phyloP scores from a whole-genome alignment of 306 rosid genomes.

The Ziziphus jujuba region DNA sequence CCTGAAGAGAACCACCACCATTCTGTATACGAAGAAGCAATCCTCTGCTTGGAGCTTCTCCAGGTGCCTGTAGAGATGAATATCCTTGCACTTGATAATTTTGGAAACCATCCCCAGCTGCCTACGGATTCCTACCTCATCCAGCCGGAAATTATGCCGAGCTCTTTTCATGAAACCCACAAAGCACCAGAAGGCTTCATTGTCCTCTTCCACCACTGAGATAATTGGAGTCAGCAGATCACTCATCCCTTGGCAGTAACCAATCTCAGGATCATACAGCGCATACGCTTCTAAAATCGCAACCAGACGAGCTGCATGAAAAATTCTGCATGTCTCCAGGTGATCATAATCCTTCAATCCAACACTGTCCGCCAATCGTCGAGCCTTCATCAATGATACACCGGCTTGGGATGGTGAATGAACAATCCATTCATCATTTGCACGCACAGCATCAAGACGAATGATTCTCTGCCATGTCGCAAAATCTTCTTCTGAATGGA shows the following conservation, averaged over 20 bases:
- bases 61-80: conserved; percentile 28
- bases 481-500: conserved; percentile 25
- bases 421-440: conserved; percentile 31
- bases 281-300: conserved; percentile 30
- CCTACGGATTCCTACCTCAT: conserved; percentile 30
- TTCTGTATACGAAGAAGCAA: conserved; percentile 33
- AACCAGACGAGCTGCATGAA: conserved; percentile 29
- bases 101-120: conserved; percentile 28
- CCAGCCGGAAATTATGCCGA: conserved; percentile 30
- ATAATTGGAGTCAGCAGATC: conserved; percentile 30
- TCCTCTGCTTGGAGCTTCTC: conserved; percentile 32
- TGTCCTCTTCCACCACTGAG: conserved; percentile 31
- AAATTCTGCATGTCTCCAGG: conserved; percentile 25
- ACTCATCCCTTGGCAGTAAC: conserved; percentile 35
- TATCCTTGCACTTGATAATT: conserved; percentile 30
- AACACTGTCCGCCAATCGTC: conserved; percentile 14
- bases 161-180: conserved; percentile 33
- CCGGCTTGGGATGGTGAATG: conserved; percentile 29
- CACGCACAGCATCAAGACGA: conserved; percentile 29
- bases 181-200: conserved; percentile 34
- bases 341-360: conserved; percentile 27
- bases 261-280: conserved; percentile 25
- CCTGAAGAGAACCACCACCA: conserved; percentile 34
- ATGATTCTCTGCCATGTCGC: conserved; percentile 31
- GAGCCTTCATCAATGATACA: conserved; percentile 23